Evolutionary conservation across 306 rosid genomes (phyloP).

Genomic region (Malus domestica): ASM211411v1 NC_041795.1:31947001-31947500

Average conservation of each 20-base stretch:
- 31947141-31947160: slow-evolving; percentile 82
- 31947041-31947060: neutral
- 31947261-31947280: slow-evolving; percentile 27
- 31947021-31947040: neutral
- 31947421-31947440: no score
- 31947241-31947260: slow-evolving; percentile 82
- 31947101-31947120: slow-evolving; percentile 6
- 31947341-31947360: neutral
- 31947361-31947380: neutral
- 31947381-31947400: neutral
- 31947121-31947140: slow-evolving; percentile 97
- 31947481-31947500: neutral
- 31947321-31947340: neutral
- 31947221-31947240: slow-evolving; percentile 97
- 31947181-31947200: slow-evolving; percentile 63
- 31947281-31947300: slow-evolving; percentile 43
- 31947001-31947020: neutral
- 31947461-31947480: neutral
- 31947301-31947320: neutral
- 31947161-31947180: slow-evolving; percentile 89
- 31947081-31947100: neutral
- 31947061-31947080: neutral
- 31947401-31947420: neutral
- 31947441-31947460: no score
- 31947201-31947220: slow-evolving; percentile 73